phyloP scores from a whole-genome alignment of 164 flowering plant species.

The Berberis thunbergii region DNA sequence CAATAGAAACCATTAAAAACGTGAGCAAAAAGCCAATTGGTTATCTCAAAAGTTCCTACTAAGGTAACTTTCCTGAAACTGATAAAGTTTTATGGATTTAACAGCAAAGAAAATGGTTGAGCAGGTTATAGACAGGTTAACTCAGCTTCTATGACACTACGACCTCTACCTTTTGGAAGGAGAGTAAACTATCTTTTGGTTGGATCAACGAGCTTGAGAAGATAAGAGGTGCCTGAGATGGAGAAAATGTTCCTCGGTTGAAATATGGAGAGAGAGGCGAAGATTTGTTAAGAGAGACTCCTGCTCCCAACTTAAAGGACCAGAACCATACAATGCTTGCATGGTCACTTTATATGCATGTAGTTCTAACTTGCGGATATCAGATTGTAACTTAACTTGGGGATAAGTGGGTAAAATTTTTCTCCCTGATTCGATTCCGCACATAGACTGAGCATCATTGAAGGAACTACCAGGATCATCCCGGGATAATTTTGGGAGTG shows the following conservation, averaged over 20 bases:
- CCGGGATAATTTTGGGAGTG: constrained; percentile 4
- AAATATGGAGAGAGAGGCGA: constrained; percentile 38
- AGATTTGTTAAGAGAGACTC: constrained; percentile 48
- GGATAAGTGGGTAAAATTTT: constrained; percentile 4
- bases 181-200: neutral
- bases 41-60: too few relatives aligned
- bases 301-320: constrained; percentile 55
- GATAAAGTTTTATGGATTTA: too few relatives aligned
- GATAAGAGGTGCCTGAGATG: constrained; percentile 31
- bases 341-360: constrained; percentile 35
- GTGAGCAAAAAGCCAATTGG: too few relatives aligned
- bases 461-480: constrained; percentile 5
- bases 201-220: constrained; percentile 17
- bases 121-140: neutral
- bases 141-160: neutral
- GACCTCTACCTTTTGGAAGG: neutral
- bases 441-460: constrained; percentile 29
- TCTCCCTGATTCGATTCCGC: constrained; percentile 13
- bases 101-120: too few relatives aligned
- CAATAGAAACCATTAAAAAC: too few relatives aligned
- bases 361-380: constrained; percentile 35
- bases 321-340: constrained; percentile 40
- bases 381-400: constrained; percentile 11
- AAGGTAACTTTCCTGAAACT: too few relatives aligned
- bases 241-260: constrained; percentile 44